A percentile compares a stretch with the other conserved stretches of the same genome.
Evolutionary conservation across 73 alveolate genomes (phyloP).

Genomic region (Uronychia setigera): DNA sequence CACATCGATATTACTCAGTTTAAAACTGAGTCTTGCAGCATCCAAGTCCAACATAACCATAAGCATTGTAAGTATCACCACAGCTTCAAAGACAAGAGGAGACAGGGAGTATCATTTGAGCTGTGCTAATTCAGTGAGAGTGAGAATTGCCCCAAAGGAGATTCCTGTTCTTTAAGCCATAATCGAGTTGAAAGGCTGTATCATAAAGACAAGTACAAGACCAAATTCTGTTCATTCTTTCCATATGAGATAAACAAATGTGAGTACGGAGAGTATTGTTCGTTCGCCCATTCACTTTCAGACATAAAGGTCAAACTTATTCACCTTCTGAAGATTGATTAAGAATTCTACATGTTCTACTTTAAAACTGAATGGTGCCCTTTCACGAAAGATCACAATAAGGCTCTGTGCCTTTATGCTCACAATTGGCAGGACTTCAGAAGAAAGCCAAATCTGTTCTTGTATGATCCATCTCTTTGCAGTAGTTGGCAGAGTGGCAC

Average conservation of each 20-base stretch:
- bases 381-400: conserved; percentile 87
- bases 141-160: conserved; percentile 78
- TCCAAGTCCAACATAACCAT: conserved; percentile 17
- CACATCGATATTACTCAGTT: background rate
- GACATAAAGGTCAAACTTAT: conserved; percentile 85
- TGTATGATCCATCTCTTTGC: conserved; percentile 69
- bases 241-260: conserved; percentile 75
- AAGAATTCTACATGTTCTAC: conserved; percentile 84
- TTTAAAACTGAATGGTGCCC: conserved; percentile 98
- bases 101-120: conserved; percentile 10
- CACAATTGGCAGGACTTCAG: conserved; percentile 97
- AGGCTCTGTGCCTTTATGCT: conserved; percentile 96
- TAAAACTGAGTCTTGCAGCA: conserved; percentile 16
- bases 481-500: conserved; percentile 75
- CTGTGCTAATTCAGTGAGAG: conserved; percentile 45
- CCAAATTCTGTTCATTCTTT: conserved; percentile 80
- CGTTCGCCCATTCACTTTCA: conserved; percentile 87
- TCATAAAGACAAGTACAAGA: conserved; percentile 85
- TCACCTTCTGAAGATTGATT: conserved; percentile 77
- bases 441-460: conserved; percentile 87
- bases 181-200: conserved; percentile 88
- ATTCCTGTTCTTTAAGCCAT: conserved; percentile 78
- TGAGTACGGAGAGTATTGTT: conserved; percentile 88
- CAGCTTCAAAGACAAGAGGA: conserved; percentile 19
- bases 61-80: conserved; percentile 31